Evolutionary conservation across 331 rosid species (phyloP).

Genomic region (Pyrus hybrid): DNA sequence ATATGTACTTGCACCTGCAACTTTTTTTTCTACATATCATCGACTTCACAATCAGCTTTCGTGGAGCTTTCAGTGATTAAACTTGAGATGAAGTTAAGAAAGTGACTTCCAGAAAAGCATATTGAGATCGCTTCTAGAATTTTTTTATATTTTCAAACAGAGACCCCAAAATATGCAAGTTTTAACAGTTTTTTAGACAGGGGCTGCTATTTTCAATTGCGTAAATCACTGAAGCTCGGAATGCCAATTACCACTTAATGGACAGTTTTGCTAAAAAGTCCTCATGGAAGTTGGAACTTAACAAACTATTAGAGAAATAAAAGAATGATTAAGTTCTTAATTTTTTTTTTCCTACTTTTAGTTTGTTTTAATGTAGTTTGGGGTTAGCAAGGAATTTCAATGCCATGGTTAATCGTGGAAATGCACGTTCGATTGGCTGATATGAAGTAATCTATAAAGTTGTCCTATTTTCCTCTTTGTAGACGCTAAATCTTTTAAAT

Average conservation of each 20-base stretch:
- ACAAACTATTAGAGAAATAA: too few species aligned
- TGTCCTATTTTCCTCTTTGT: neutral
- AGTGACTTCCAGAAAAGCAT: too few species aligned
- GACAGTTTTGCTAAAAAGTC: too few species aligned
- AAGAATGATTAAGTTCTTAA: too few species aligned
- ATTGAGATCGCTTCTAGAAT: too few species aligned
- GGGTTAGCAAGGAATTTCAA: too few species aligned
- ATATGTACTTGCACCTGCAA: neutral
- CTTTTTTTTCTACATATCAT: neutral
- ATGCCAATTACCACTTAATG: neutral
- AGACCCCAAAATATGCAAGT: neutral
- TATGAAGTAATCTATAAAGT: neutral
- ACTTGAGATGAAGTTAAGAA: too few species aligned
- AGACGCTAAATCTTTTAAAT: neutral
- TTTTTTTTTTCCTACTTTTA: too few species aligned
- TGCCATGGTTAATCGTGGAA: neutral
- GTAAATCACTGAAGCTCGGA: constrained; percentile 19
- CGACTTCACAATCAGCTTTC: neutral
- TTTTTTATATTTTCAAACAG: too few species aligned
- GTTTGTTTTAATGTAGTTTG: too few species aligned
- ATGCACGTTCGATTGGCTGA: neutral
- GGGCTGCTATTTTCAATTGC: constrained; percentile 82
- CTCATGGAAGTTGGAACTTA: too few species aligned
- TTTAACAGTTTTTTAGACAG: constrained; percentile 48
- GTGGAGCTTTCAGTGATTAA: too few species aligned